Evolutionary conservation across 768 basidiomycete species (phyloP), one percentile per base, ranked within the genome.

Genomic region (Trametes cingulata): DNA sequence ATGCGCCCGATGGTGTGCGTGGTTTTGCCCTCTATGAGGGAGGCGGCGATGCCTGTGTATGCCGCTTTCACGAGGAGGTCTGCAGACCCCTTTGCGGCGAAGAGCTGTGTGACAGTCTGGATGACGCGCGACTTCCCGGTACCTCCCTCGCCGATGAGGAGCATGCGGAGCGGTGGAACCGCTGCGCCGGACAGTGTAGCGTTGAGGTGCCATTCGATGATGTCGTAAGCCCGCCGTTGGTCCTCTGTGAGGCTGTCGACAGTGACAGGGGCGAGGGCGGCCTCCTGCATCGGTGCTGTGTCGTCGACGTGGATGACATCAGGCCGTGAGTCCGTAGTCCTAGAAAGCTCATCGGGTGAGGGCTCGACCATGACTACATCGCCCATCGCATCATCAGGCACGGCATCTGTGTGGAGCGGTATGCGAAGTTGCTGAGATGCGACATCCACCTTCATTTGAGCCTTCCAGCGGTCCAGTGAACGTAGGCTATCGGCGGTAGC

Each of bases 61-160:
- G 76, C 79, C 0, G 73, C 66, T 56, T 77, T 81, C 0, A 73
- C 60, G 0, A 82, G 62, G 0, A 65, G 19, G 6, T 54, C 13
- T 0, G 2, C 2, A 9, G 52, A 52, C 0, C 62, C 58, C 10
- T 43, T 47, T 4, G 17, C 19, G 0, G 29, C 48, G 47, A 82
- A 82, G 1, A 69, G 63, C 3, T 76, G 62, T 0, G 76, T 75
- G 0, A 82, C 69, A 0, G 72, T 72, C 27, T 76, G 64, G 12
- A 82, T 79, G 0, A 79, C 52, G 1, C 65, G 69, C 0, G 79
- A 77, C 56, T 82, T 82, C 0, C 82, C 79, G 0, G 76, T 77
- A 0, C 81, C 80, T 0, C 79, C 80, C 50, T 76, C 71, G 0
- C 81, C 81, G 0, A 69, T 62, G 0, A 81, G 60, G 0, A 75